These are phyloP conservation scores for Serpula lacrymans DNA, from an alignment of 768 basidiomycete species.

Conservation along the genomic window DNA sequence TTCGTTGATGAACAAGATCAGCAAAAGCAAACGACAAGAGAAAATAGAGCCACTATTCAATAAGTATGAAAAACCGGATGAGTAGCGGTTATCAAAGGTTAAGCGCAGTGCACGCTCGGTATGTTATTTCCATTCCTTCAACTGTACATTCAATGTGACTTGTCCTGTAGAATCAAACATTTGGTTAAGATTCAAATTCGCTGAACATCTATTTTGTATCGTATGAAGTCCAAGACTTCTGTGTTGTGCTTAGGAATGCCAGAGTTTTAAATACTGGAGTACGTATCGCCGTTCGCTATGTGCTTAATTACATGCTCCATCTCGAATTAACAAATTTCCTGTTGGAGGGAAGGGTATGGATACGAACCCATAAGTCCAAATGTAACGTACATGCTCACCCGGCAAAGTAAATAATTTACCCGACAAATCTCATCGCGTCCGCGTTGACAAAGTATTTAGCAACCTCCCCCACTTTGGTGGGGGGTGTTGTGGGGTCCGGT, in stretches of 20 bases:
- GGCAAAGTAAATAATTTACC: slow-evolving; percentile 42
- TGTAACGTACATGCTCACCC: too few relatives aligned
- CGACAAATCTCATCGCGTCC: slow-evolving; percentile 80
- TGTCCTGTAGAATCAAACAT: slow-evolving; percentile 74
- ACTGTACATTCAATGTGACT: slow-evolving; percentile 9
- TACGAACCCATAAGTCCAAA: not conserved
- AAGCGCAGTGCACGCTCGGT: slow-evolving; percentile 87
- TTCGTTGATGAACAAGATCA: slow-evolving; percentile 98
- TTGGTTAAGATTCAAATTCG: slow-evolving; percentile 50
- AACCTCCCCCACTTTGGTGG: slow-evolving; percentile 64
- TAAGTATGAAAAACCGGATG: slow-evolving; percentile 92
- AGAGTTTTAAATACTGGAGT: too few relatives aligned
- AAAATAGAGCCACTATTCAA: slow-evolving; percentile 96
- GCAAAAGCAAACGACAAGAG: slow-evolving; percentile 92
- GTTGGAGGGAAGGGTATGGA: not conserved
- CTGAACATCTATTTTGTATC: not conserved
- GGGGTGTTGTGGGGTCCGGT: slow-evolving; percentile 65
- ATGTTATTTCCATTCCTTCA: slow-evolving; percentile 21
- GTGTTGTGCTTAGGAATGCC: not conserved
- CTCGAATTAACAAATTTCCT: too few relatives aligned
- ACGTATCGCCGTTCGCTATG: too few relatives aligned
- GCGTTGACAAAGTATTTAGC: slow-evolving; percentile 81
- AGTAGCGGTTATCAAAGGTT: slow-evolving; percentile 92
- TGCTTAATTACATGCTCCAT: too few relatives aligned
- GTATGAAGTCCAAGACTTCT: slow-evolving; percentile 6